Percentiles rank a stretch among this genome's conserved stretches.
Conservation (phyloP, 2,329 filamentous ascomycete genomes). For the Pyrenochaeta sp. region DNA sequence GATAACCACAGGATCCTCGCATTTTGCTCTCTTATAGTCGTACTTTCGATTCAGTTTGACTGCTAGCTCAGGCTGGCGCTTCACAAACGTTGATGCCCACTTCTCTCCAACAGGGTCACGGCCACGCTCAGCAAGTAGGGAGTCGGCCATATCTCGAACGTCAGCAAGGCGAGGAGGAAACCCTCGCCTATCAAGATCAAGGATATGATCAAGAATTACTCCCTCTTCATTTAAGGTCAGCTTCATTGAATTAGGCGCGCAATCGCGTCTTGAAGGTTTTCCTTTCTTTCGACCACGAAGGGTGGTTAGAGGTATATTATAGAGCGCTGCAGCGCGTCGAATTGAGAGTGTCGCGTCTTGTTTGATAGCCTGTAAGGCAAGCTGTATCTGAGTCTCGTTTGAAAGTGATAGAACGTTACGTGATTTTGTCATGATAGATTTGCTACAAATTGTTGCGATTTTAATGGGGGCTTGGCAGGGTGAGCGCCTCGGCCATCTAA, state of each 20-base stretch:
- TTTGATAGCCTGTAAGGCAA: conserved; percentile 3
- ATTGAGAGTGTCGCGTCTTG: not conserved
- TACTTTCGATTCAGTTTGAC: no score
- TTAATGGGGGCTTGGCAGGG: no score
- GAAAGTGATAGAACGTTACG: no score
- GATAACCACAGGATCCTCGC: no score
- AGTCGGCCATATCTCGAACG: no score
- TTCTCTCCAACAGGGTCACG: conserved; percentile 13
- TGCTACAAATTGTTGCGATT: no score
- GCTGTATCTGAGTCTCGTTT: no score
- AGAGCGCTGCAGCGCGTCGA: conserved; percentile 1
- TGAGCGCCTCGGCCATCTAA: no score
- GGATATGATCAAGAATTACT: conserved; percentile 1
- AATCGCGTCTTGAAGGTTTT: not conserved
- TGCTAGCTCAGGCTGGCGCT: conserved; percentile 6
- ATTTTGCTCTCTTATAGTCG: no score
- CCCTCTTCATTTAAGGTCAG: not conserved
- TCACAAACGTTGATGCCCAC: conserved; percentile 2
- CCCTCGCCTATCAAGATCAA: no score
- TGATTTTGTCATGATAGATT: no score
- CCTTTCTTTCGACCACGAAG: not conserved
- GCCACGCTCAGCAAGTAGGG: conserved; percentile 1
- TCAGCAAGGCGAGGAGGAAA: not conserved
- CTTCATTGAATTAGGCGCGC: conserved; percentile 1
- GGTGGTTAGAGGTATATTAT: not conserved